Evolutionary conservation across 2,329 filamentous ascomycete genomes (phyloP), one percentile per base, ranked within the genome.

Genomic region (Colletotrichum tropicale): DNA sequence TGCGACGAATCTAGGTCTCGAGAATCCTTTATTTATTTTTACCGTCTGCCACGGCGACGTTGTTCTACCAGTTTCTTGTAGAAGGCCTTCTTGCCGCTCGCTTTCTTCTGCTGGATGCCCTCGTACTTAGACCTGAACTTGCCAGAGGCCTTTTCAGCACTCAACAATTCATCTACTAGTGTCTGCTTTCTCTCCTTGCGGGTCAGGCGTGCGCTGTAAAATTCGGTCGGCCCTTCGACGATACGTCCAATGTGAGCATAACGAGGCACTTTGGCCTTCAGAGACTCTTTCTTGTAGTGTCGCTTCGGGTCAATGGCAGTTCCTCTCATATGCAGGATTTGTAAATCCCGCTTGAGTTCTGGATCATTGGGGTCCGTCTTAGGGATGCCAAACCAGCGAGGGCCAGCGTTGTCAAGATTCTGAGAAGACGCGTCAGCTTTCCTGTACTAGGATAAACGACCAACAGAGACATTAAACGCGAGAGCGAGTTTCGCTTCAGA

Each of bases 201-300:
- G 72, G 93, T 92, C 76, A 98, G 89, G 71, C 96, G 92, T 24
- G 92, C 91, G 81, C 91, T 96, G 87, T 93, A 95, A 86, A 93
- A 98, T 81, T 98, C 96, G 1, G 95, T 96, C 2, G 96, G 93
- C 2, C 96, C 96, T 81, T 98, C 94, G 71, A 98, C 91, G 75
- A 99, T 92, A 8, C 95, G 96, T 73, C 96, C 97, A 32, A 98
- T 92, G 80, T 98, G 95, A 24, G 94, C 98, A 82, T 94, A 98
- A 76, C 95, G 92, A 2, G 97, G 97, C 2, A 94, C 86, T 76
- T 91, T 88, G 74, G 91, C 89, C 82, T 94, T 96, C 71, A 92
- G 90, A 66, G 87, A 91, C 67, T 96, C 93, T 84, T 98, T 98
- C 84, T 96, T 98, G 88, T 98, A 98, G 81, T 96, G 94, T 66